A percentile compares a stretch with the other conserved stretches of the same genome.
Conservation (phyloP, 441 rosid genomes). For the Aleurites moluccanus region DNA sequence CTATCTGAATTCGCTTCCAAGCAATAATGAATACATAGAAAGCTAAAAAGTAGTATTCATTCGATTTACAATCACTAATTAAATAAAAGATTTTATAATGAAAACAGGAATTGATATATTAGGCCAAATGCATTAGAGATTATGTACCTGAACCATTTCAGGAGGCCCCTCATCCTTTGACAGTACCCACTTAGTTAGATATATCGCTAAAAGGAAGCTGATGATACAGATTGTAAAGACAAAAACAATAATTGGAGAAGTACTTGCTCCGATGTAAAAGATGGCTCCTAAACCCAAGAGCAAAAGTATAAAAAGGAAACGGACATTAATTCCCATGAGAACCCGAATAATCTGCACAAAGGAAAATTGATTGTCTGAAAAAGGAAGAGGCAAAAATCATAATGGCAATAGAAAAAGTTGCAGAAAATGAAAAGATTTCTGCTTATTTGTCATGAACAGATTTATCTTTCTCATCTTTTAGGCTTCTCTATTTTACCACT, state of each 20-base stretch:
- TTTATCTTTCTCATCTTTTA: not conserved
- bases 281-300: constrained; percentile 72
- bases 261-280: constrained; percentile 84
- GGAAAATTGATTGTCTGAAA: constrained; percentile 10
- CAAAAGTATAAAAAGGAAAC: constrained; percentile 68
- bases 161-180: constrained; percentile 99
- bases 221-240: constrained; percentile 82
- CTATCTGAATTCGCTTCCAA: not conserved
- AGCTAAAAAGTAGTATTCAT: not conserved
- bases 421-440: not conserved
- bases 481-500: not conserved
- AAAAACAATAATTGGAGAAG: constrained; percentile 92
- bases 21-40: constrained; percentile 12
- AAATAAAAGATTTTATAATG: not conserved
- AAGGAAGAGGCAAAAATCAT: not conserved
- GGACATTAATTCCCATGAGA: constrained; percentile 76
- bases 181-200: constrained; percentile 95
- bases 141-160: constrained; percentile 86
- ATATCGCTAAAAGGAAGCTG: constrained; percentile 74
- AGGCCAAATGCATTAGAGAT: constrained; percentile 12
- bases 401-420: not conserved
- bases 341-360: constrained; percentile 75
- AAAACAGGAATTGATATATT: constrained; percentile 7
- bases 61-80: not conserved
- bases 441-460: not conserved